phyloP scores from a whole-genome alignment of 1,284 basidiomycete genomes.

The Ceratobasidium theobromae region DNA sequence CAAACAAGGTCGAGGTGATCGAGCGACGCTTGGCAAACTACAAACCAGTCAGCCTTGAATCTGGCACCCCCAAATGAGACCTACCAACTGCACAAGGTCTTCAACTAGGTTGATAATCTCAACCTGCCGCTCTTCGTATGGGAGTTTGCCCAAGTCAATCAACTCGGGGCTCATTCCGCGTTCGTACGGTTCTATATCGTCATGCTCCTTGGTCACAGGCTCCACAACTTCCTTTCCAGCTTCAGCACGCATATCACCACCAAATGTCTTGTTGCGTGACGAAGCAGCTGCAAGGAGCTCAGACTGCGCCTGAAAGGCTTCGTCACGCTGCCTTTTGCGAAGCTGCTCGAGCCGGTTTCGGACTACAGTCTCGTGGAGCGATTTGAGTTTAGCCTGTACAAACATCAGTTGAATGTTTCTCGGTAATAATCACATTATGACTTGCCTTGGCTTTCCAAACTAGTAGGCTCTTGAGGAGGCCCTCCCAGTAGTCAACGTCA shows the following conservation, averaged over 20 bases:
- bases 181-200: conserved; percentile 73
- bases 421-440: conserved; percentile 8
- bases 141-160: conserved; percentile 68
- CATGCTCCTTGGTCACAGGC: conserved; percentile 49
- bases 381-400: conserved; percentile 80
- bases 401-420: not conserved
- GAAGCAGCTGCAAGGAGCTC: conserved; percentile 83
- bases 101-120: conserved; percentile 72
- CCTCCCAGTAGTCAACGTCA: conserved; percentile 98
- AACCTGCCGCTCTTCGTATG: conserved; percentile 74
- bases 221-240: conserved; percentile 41
- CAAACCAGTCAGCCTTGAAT: not conserved
- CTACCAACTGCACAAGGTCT: conserved; percentile 60
- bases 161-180: conserved; percentile 79
- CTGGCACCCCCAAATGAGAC: not conserved
- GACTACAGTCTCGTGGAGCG: conserved; percentile 92
- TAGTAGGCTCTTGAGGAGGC: conserved; percentile 85
- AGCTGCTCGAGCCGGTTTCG: conserved; percentile 94
- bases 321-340: conserved; percentile 91
- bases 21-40: conserved; percentile 75
- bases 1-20: conserved; percentile 80
- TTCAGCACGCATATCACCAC: conserved; percentile 49
- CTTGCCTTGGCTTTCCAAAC: conserved; percentile 96
- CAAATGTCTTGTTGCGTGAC: conserved; percentile 45
- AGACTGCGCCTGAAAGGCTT: conserved; percentile 88